These are phyloP conservation scores for Candida smagusa DNA, from an alignment of 1,139 yeast genomes.

Conservation along the genomic window DNA sequence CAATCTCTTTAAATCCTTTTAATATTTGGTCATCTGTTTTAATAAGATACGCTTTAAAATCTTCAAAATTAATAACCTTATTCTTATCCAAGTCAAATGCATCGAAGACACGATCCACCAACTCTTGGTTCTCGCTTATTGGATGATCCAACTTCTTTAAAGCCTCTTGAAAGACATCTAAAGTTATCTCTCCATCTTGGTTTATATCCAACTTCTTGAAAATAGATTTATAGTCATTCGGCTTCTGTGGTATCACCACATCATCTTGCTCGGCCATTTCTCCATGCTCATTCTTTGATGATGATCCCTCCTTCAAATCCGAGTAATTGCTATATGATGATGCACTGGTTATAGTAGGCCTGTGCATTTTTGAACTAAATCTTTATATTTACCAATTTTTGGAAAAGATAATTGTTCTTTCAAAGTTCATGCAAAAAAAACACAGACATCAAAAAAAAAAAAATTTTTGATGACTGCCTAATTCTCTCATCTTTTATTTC, in stretches of 20 bases:
- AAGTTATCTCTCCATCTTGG: slow-evolving; percentile 54
- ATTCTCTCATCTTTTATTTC: too few relatives aligned
- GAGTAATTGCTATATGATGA: background rate
- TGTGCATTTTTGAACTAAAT: background rate
- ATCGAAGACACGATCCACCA: slow-evolving; percentile 52
- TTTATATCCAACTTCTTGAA: slow-evolving; percentile 53
- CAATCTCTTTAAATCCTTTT: slow-evolving; percentile 67
- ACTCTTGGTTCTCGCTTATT: slow-evolving; percentile 58
- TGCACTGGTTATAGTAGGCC: background rate
- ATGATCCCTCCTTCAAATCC: background rate
- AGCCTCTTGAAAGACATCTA: slow-evolving; percentile 54
- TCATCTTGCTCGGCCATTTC: background rate
- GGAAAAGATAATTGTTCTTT: too few relatives aligned
- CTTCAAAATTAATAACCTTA: slow-evolving; percentile 53
- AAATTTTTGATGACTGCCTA: too few relatives aligned
- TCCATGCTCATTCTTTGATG: background rate
- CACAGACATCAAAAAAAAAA: too few relatives aligned
- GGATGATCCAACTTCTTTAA: slow-evolving; percentile 59
- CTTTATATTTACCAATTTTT: too few relatives aligned
- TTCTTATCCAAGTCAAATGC: slow-evolving; percentile 60
- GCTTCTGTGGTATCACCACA: slow-evolving; percentile 10
- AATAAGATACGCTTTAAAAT: slow-evolving; percentile 58
- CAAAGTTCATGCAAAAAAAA: too few relatives aligned
- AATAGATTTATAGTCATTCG: slow-evolving; percentile 19
- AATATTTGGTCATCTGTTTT: slow-evolving; percentile 69